These are phyloP conservation scores for Fraxinus sp. DNA, from an alignment of 305 asterid genomes.

Conservation along the genomic window DNA sequence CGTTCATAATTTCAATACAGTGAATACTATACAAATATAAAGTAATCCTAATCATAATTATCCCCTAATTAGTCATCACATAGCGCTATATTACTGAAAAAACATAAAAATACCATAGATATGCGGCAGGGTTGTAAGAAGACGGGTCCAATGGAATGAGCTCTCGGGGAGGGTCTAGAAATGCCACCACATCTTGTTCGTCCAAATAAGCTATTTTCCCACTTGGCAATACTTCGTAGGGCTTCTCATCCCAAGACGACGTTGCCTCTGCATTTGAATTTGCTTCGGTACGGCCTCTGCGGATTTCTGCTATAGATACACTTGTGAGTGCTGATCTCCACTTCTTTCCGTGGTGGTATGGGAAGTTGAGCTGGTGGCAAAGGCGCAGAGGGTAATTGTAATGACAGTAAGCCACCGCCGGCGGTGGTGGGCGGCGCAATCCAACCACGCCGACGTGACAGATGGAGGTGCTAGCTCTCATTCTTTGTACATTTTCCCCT, in stretches of 20 bases:
- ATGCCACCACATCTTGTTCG: conserved; percentile 67
- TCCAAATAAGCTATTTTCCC: conserved; percentile 46
- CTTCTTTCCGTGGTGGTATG: conserved; percentile 3
- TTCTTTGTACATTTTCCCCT: background rate
- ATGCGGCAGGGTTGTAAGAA: conserved; percentile 71
- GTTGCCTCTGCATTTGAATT: conserved; percentile 37
- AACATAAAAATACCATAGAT: conserved; percentile 54
- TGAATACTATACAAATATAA: background rate
- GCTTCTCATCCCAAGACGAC: conserved; percentile 50
- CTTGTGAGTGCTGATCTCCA: conserved; percentile 16
- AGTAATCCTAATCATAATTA: background rate
- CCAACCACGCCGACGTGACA: conserved; percentile 30
- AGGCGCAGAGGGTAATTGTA: background rate
- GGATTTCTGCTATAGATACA: background rate
- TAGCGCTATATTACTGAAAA: background rate
- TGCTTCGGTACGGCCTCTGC: conserved; percentile 36
- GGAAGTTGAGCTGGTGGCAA: background rate
- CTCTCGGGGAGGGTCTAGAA: conserved; percentile 71
- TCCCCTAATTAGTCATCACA: background rate
- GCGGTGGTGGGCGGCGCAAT: conserved; percentile 9
- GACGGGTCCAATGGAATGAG: conserved; percentile 81
- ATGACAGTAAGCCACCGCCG: background rate
- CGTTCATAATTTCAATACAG: background rate
- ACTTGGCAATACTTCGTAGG: conserved; percentile 33
- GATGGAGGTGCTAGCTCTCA: conserved; percentile 22